Evolutionary conservation across 441 rosid genomes (phyloP), one percentile per base, ranked within the genome.

Genomic region (Pelargonium fulgidum): DNA sequence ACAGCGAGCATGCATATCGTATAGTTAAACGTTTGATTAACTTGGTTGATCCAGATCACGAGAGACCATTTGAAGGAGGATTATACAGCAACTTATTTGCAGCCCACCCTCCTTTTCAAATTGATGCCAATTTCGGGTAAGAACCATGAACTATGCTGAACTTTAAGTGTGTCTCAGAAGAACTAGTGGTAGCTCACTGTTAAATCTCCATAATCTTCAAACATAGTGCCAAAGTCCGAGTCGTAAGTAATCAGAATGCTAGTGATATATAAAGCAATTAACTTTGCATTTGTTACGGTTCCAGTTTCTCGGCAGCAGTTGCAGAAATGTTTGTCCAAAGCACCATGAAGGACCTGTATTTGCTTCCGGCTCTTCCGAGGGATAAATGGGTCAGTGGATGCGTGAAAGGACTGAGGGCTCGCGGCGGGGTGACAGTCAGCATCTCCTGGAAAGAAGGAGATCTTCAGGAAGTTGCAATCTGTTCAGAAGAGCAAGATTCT

Each of bases 111-210:
- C 99, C 97, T 17, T 93, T 93, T 73, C 97, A 91, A 75, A 93
- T 93, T 4, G 99, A 93, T 77, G 95, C 90, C 72, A 93, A 93
- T 70, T 87, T 91, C 13, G 99, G 97, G 99, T 93, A 83, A 84
- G 83, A 69, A 22, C 63, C 0, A 59, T 1, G 83, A 69, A 22
- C 63, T 20, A 59, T 1, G 5, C 63, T 20, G 13, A 59, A 20
- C 63, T 59, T 22, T 22, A 36, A 33, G 0, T 36, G 39, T 20
- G 1, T 9, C 0, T 58, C 10, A 7, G 12, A 1, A 5, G 12
- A 42, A 42, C 13, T 50, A 52, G 19, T 52, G 14, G 14, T 52
- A 36, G 41, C 3, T 44, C 3, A 8, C 48, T 44, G 48, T 44
- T 10, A 44, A 36, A 0, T 36, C 1, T 5, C 41, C 41, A 36